Conservation (phyloP, 768 basidiomycete genomes). For the Termitomyces sp. region DNA sequence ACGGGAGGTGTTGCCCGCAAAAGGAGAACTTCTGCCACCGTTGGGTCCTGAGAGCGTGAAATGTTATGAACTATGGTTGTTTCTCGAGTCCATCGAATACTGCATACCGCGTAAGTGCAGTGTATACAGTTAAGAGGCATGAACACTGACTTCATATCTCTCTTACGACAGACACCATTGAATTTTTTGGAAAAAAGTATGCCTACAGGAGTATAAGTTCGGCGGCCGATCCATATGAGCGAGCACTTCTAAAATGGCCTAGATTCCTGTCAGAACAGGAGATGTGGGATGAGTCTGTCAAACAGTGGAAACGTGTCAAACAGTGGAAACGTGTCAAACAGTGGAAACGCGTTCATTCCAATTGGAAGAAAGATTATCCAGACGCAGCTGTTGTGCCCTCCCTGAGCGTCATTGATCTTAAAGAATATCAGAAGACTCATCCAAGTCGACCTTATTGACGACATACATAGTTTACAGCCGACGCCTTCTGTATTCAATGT, state of each 20-base stretch:
- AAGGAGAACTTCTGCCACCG: not conserved
- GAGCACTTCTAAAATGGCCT: not conserved
- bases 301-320: not conserved
- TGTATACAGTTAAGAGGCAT: not conserved
- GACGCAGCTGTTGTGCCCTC: not conserved
- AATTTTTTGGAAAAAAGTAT: not conserved
- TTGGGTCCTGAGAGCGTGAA: not conserved
- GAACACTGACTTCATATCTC: not conserved
- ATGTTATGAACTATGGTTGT: not conserved
- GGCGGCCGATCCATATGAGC: not conserved
- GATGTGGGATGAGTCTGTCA: not conserved
- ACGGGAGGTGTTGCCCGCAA: not conserved
- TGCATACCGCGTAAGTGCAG: not conserved
- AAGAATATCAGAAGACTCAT: not conserved
- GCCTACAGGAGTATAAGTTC: not conserved
- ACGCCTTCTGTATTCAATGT: no score
- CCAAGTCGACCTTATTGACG: no score
- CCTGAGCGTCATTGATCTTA: not conserved
- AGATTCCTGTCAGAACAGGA: not conserved
- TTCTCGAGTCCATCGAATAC: not conserved
- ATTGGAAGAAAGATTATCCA: not conserved
- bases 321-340: no score
- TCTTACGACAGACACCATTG: not conserved
- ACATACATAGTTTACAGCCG: no score
- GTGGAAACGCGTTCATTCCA: no score